Evolutionary conservation across 2,329 filamentous ascomycete genomes (phyloP), one percentile per base, ranked within the genome.

Genomic region (Phaeomoniella chlamydospora): DNA sequence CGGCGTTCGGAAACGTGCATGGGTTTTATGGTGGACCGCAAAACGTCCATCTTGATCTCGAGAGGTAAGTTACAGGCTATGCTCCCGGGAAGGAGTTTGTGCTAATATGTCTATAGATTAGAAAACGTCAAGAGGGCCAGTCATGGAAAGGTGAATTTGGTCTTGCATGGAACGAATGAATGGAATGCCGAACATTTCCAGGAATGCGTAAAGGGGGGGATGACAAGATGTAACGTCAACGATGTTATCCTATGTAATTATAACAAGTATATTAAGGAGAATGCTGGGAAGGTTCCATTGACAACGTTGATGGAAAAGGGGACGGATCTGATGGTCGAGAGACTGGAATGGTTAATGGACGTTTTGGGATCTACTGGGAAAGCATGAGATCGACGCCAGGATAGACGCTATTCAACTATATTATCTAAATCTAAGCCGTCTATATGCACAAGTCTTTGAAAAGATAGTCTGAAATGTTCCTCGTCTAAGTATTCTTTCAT

Each of bases 1-100:
- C 80, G 0, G 77, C 77, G 1, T 82, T 85, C 57, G 80, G 80
- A 3, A 85, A 84, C 47, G 74, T 85, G 31, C 80, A 85, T 55
- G 80, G 80, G 4, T 72, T 76, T 45, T 84, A 85, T 54, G 78
- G 78, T 1, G 45, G 45, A 31, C 34, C 37, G 15, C 36, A 43
- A 33, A 44, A 43, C 33, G 41, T 43, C 33, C 15, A 44, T n/a
- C 32, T 45, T 5, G 43, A 45, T 15, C 44, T 43, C 0, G 67
- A 72, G 0, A 57, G 70, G 12, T 15, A 62, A 67, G 50, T 54
- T 80, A 13, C 76, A 10, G 22, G 10, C 22, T 29, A 13, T 10
- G 22, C 10, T 29, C 22, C 10, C 13, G 13, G 22, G 13, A 10
- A n/a, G n/a, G n/a, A n/a, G n/a, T n/a, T 47, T 78, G 72, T 50